Conservation (phyloP, 352 stramenopile genomes). For the Phytophthora litchii region DNA sequence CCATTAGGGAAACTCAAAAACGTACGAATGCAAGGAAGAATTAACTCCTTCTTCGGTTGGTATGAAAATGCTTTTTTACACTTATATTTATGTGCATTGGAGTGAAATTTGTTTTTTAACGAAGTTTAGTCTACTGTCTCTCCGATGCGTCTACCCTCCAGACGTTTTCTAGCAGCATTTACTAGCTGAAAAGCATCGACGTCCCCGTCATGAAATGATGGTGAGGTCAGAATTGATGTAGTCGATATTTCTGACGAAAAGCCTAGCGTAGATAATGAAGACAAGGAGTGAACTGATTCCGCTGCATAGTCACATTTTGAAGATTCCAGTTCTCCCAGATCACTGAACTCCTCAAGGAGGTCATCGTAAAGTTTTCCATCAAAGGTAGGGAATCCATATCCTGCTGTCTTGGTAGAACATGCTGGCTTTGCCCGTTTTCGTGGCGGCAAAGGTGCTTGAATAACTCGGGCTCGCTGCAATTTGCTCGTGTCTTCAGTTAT, state of each 20-base stretch:
- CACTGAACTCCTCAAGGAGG: conserved; percentile 29
- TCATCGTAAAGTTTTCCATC: conserved; percentile 40
- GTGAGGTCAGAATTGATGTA: conserved; percentile 18
- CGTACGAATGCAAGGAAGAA: too few relatives aligned
- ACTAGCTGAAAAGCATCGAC: conserved; percentile 37
- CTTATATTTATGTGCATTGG: too few relatives aligned
- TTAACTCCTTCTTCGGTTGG: too few relatives aligned
- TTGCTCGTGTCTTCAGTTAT: conserved; percentile 41
- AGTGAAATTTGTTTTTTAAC: too few relatives aligned
- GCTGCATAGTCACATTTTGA: conserved; percentile 10
- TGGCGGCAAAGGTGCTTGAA: conserved; percentile 37
- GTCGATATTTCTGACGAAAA: conserved; percentile 15
- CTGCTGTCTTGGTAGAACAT: neutral
- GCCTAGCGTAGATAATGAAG: conserved; percentile 14
- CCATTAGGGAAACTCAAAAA: too few relatives aligned
- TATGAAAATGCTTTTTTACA: too few relatives aligned
- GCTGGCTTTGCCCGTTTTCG: neutral
- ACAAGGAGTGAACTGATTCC: conserved; percentile 11
- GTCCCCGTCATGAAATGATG: conserved; percentile 37
- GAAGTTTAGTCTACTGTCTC: conserved; percentile 26
- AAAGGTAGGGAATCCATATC: conserved; percentile 40
- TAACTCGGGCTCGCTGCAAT: conserved; percentile 33
- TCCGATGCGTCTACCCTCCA: conserved; percentile 29
- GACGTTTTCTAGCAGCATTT: conserved; percentile 43
- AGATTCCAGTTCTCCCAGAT: conserved; percentile 14